Base-by-base conservation (phyloP, 2,329 filamentous ascomycete species). In the Nigrograna mackinnonii region DNA sequence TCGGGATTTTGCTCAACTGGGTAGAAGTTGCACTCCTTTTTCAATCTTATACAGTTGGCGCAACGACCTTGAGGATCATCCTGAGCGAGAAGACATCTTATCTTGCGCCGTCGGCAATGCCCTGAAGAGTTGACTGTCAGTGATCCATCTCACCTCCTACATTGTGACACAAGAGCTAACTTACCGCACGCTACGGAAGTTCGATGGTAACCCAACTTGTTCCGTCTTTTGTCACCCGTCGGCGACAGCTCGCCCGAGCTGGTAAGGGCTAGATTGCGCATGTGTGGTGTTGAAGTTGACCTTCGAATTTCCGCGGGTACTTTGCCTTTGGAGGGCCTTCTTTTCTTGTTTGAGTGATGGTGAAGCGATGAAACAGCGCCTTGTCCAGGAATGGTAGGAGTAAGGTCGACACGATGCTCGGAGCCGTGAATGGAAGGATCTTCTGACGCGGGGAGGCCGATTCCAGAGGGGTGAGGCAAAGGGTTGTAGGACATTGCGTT, bases 131-230 rank as follows among this genome's bases (percentile, higher is more conserved):
- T 44, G 34, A 47, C 44, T 42, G 46, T 65, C 37, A 62, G 58
- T 54, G 22, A 35, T 20, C 4, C 24, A 14, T 7, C 20, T 28
- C 32, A 16, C 19, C 14, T 13, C 11, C 35, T 17, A 20, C n/a
- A 24, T 28, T 12, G 11, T 28, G 24, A 22, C 12, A 20, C 6
- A 7, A 13, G 6, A 32, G 16, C 7, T 19, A 19, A 84, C 91
- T 82, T 80, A 97, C 92, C 87, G 75, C 92, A 97, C 56, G 92
- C 94, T 57, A 96, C 89, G 33, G 91, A 95, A 24, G 91, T 96
- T 62, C 92, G 84, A 73, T 96, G 92, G 66, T 97, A 97, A 28
- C 92, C 92, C 47, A 97, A 79, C 71, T 95, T 96, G 69, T 96
- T 96, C 63, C 91, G 84, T 63, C 84, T 82, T 66, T 87, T 87